Evolutionary conservation across 768 basidiomycete genomes (phyloP).

Genomic region (Neoboletus brunneissimus): DNA sequence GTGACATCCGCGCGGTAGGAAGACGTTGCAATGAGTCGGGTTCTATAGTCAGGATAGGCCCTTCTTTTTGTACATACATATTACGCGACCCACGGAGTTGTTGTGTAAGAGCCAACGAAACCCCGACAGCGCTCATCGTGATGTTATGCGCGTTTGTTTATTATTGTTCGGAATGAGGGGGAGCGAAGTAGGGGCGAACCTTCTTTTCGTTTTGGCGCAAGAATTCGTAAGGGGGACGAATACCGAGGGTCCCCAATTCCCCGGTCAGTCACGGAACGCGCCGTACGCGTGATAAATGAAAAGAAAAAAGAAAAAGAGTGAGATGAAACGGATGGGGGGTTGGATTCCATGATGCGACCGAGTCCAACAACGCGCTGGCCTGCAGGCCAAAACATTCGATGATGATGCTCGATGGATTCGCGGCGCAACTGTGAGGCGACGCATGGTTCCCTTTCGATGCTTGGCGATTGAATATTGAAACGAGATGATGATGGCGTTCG

Average conservation of each 20-base stretch:
- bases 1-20: conserved; percentile 23
- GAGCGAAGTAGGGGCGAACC: background rate
- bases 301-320: background rate
- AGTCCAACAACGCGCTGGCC: conserved; percentile 19
- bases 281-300: conserved; percentile 2
- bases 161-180: conserved; percentile 10
- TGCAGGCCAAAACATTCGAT: conserved; percentile 12
- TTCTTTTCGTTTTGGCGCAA: background rate
- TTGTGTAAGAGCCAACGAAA: conserved; percentile 12
- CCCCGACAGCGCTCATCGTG: conserved; percentile 21
- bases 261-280: conserved; percentile 18
- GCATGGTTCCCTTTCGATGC: background rate
- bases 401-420: conserved; percentile 16
- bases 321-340: conserved; percentile 19
- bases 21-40: conserved; percentile 9
- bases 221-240: conserved; percentile 9
- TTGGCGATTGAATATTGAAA: background rate
- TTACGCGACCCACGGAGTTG: conserved; percentile 6
- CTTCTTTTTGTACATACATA: conserved; percentile 25
- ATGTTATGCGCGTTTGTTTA: background rate
- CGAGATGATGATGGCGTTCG: background rate
- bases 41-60: background rate
- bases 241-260: background rate
- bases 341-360: conserved; percentile 9
- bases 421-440: conserved; percentile 1